Evolutionary conservation across 495 filamentous ascomycete genomes (phyloP).

Genomic region (Astrocystis sublimbata): DNA sequence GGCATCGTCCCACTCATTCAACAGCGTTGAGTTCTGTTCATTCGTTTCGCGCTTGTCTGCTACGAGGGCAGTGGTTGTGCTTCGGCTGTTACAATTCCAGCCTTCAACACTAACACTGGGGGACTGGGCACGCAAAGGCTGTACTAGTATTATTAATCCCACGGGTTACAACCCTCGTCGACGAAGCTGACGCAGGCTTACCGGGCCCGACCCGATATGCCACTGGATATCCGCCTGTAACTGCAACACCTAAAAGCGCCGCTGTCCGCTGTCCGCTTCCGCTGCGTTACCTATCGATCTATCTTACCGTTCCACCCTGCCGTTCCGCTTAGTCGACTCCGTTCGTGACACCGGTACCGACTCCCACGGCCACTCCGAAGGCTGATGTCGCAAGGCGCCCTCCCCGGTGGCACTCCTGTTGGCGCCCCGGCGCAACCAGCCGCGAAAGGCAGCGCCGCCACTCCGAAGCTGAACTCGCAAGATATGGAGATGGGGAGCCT

Average conservation of each 20-base stretch:
- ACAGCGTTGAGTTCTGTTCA: background rate
- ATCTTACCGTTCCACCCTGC: no score
- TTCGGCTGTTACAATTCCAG: no score
- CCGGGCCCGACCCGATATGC: conserved; percentile 16
- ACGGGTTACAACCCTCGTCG: background rate
- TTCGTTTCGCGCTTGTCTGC: no score
- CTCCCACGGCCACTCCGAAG: background rate
- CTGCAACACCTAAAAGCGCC: background rate
- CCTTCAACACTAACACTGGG: no score
- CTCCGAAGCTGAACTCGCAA: conserved; percentile 60
- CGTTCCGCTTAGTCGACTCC: background rate
- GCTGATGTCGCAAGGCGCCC: conserved; percentile 23
- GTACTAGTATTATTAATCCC: background rate
- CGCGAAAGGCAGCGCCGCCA: conserved; percentile 58
- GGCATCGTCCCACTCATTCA: background rate
- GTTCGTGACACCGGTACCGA: background rate
- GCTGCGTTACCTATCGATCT: no score
- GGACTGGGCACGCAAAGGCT: no score
- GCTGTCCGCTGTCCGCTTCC: background rate
- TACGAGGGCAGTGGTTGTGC: no score
- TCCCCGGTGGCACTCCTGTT: conserved; percentile 22
- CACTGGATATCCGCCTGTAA: conserved; percentile 13
- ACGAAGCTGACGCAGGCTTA: background rate
- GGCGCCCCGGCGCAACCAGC: conserved; percentile 48
- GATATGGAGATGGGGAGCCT: conserved; percentile 72